Conservation (phyloP, 2,329 filamentous ascomycete species). For the Thielaviopsis punctulata region DNA sequence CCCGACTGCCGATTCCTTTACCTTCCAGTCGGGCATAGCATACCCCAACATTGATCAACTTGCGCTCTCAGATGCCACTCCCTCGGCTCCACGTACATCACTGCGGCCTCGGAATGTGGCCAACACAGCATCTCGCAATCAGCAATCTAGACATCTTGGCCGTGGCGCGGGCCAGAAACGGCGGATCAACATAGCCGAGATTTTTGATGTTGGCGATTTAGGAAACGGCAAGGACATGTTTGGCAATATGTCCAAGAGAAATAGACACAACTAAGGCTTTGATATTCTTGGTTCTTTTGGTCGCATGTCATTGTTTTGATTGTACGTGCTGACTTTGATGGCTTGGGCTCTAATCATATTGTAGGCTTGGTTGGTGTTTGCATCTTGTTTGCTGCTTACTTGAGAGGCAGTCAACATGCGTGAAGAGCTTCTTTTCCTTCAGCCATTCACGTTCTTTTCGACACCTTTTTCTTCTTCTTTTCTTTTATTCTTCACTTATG, state of each 20-base stretch:
- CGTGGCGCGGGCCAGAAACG: slow-evolving; percentile 55
- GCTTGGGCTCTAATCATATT: neutral
- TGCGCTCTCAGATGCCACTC: slow-evolving; percentile 35
- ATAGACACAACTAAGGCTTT: slow-evolving; percentile 25
- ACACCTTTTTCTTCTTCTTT: too few species aligned
- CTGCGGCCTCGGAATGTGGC: slow-evolving; percentile 7
- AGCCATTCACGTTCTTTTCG: neutral
- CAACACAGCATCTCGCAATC: slow-evolving; percentile 14
- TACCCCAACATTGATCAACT: slow-evolving; percentile 42
- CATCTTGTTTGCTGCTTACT: neutral
- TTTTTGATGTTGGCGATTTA: slow-evolving; percentile 53
- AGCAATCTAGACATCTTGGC: slow-evolving; percentile 30
- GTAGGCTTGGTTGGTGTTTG: neutral
- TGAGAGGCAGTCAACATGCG: neutral
- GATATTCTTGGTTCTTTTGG: neutral
- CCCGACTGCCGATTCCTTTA: slow-evolving; percentile 45
- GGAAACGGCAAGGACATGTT: slow-evolving; percentile 44
- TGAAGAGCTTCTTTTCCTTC: neutral
- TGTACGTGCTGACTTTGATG: neutral
- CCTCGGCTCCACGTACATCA: slow-evolving; percentile 13
- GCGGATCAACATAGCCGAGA: slow-evolving; percentile 54
- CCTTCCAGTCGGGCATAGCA: slow-evolving; percentile 47
- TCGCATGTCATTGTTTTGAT: neutral
- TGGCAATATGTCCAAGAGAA: slow-evolving; percentile 31
- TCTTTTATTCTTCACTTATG: neutral